These are phyloP conservation scores for Dryadomyces quercus-mongolicae DNA, from an alignment of 2,329 filamentous ascomycete genomes.

Conservation along the genomic window DNA sequence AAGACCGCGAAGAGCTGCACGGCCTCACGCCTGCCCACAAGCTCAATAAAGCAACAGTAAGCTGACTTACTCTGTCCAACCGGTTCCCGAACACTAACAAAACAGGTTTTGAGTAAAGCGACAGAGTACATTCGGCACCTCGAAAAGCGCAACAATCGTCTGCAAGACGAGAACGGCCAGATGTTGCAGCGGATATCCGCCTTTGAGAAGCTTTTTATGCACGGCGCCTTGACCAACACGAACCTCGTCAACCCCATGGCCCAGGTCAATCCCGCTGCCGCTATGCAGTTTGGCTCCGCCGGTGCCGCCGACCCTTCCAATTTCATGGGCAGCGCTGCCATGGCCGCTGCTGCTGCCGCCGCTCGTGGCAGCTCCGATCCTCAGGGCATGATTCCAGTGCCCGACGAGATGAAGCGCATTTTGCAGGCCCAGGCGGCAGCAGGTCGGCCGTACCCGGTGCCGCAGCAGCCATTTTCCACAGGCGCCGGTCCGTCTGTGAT, in stretches of 20 bases:
- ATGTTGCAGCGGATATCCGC: slow-evolving; percentile 68
- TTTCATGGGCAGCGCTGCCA: slow-evolving; percentile 5
- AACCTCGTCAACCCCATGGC: slow-evolving; percentile 36
- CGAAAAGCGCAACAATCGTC: slow-evolving; percentile 75
- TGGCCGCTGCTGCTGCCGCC: slow-evolving; percentile 9
- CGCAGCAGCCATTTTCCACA: slow-evolving; percentile 25
- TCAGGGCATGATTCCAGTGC: slow-evolving; percentile 52
- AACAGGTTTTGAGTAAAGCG: slow-evolving; percentile 71
- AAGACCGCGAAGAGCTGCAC: slow-evolving; percentile 69
- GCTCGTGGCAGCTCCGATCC: slow-evolving; percentile 25
- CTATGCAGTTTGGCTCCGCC: slow-evolving; percentile 31
- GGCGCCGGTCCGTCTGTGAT: slow-evolving; percentile 28
- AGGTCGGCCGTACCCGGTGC: slow-evolving; percentile 38
- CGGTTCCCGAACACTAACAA: not conserved
- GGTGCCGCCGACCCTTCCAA: slow-evolving; percentile 23
- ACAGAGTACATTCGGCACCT: slow-evolving; percentile 93
- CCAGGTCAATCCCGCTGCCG: slow-evolving; percentile 33
- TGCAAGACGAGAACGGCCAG: slow-evolving; percentile 68
- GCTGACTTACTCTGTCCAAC: not conserved
- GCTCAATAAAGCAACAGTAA: slow-evolving; percentile 87
- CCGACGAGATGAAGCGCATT: slow-evolving; percentile 53
- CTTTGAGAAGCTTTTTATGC: slow-evolving; percentile 69
- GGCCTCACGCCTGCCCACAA: slow-evolving; percentile 83
- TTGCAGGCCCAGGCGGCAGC: slow-evolving; percentile 43
- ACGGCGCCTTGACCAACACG: slow-evolving; percentile 55